Evolutionary conservation across 106 monocot genomes (phyloP).

Genomic region (Apostasia shenzhenica): DNA sequence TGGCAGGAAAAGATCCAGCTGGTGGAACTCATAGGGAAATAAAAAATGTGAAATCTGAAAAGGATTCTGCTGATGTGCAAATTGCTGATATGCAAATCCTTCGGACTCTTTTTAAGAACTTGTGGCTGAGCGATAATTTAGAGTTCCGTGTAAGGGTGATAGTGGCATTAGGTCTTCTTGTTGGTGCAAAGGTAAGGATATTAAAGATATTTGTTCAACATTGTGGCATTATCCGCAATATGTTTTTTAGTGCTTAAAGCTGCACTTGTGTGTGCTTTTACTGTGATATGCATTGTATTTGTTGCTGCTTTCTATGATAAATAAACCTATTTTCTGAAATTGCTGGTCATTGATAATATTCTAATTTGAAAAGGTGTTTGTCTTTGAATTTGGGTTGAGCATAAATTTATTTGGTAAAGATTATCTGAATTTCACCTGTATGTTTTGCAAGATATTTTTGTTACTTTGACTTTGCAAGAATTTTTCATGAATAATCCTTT

Average conservation of each 20-base stretch:
- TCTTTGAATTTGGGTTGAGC: too few relatives aligned
- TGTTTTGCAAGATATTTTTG: too few relatives aligned
- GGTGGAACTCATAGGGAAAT: constrained; percentile 32
- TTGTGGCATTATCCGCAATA: too few relatives aligned
- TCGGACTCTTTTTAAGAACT: constrained; percentile 58
- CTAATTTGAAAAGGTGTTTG: too few relatives aligned
- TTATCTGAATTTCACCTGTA: too few relatives aligned
- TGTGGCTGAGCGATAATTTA: constrained; percentile 71
- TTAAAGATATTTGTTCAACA: background rate
- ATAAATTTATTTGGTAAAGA: too few relatives aligned
- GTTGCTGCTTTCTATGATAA: too few relatives aligned
- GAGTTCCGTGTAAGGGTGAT: constrained; percentile 74
- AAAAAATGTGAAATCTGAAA: constrained; percentile 26
- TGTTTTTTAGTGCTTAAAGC: too few relatives aligned
- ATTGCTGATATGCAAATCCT: constrained; percentile 67
- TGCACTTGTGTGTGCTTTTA: too few relatives aligned
- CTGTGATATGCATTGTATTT: too few relatives aligned
- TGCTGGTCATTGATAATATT: too few relatives aligned
- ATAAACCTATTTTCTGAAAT: too few relatives aligned
- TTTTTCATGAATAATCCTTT: background rate
- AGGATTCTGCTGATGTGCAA: constrained; percentile 40
- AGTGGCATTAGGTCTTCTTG: constrained; percentile 67
- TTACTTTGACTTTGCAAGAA: background rate
- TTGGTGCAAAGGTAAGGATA: constrained; percentile 77
- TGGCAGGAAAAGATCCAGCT: constrained; percentile 9